Percentiles rank a stretch among this genome's conserved stretches.
phyloP scores from a whole-genome alignment of 1,284 basidiomycete species.

The Sporisorium reilianum region DNA sequence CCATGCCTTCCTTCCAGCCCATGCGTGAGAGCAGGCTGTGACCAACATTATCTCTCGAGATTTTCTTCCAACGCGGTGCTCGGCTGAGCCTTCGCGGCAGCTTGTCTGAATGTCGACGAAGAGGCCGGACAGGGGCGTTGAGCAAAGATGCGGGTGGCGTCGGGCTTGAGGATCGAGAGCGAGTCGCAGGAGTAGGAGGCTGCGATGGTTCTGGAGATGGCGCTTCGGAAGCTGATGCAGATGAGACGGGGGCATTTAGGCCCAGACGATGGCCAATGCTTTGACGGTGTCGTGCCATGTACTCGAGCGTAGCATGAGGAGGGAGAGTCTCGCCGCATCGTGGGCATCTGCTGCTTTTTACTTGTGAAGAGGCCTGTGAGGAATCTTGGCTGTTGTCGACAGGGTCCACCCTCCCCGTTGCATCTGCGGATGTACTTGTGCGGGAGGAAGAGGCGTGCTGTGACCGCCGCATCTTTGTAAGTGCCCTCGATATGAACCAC shows the following conservation, averaged over 20 bases:
- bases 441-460: conserved; percentile 1
- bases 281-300: conserved; percentile 35
- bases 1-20: conserved; percentile 53
- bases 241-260: conserved; percentile 32
- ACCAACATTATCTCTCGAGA: conserved; percentile 38
- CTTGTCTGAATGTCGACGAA: conserved; percentile 8
- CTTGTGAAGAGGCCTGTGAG: not conserved
- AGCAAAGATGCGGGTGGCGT: not conserved
- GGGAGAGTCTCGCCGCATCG: conserved; percentile 35
- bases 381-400: not conserved
- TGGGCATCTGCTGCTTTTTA: conserved; percentile 7
- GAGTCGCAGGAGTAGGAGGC: conserved; percentile 16
- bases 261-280: conserved; percentile 45
- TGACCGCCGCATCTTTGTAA: conserved; percentile 19
- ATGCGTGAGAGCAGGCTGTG: conserved; percentile 40
- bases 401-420: not conserved
- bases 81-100: conserved; percentile 22
- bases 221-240: conserved; percentile 38
- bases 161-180: conserved; percentile 12
- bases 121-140: conserved; percentile 7
- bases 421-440: not conserved
- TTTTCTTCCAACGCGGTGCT: conserved; percentile 36
- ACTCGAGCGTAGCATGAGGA: conserved; percentile 15
- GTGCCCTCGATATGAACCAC: conserved; percentile 36
- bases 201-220: conserved; percentile 20